Base-by-base conservation (phyloP, 2,329 filamentous ascomycete genomes). In the Monosporascus cannonballus region DNA sequence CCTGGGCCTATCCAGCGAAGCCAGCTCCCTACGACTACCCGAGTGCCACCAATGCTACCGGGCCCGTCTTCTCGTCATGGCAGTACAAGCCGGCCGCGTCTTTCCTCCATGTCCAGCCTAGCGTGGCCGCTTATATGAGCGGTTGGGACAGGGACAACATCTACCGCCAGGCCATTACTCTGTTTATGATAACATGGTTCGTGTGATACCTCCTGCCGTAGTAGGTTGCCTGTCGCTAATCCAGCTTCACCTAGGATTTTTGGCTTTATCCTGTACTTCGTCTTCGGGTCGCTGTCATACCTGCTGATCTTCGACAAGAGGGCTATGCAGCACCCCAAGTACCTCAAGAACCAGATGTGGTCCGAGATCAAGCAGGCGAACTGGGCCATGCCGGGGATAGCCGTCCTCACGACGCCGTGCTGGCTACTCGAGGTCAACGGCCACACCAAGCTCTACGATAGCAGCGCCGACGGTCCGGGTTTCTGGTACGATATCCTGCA, bases 251-350 rank as follows among this genome's bases (percentile, higher is more conserved):
- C 30, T 47, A 96, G 92, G 86, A 69, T 96, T 61, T 96, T 96
- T 64, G 93, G 92, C 51, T 71, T 92, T 36, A 59, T 91, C 47
- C 77, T 94, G 52, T 97, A 96, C 79, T 96, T 93, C 70, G 64
- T 89, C 59, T 90, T 90, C 67, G 89, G 92, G 4, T 79, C 85
- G 6, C 77, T 95, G 18, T 96, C 91, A 17, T 97, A 95, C 73
- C 64, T 86, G 65, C 87, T 96, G 73, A 79, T 96, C 67, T 96
- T 96, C 75, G 92, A 96, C 73, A 94, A 96, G 72, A 81, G 84
- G 42, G 94, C 89, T 45, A 84, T 93, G 72, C 77, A 90, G 50
- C 93, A 97, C 70, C 93, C 93, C 47, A 94, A 94, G 67, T 97
- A 93, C 71, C 86, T 96, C 66, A 95, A 94, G 75, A 93, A 96